These are phyloP conservation scores for Cylindrotheca fusiformis DNA, from an alignment of 108 stramenopile species.

Conservation along the genomic window DNA sequence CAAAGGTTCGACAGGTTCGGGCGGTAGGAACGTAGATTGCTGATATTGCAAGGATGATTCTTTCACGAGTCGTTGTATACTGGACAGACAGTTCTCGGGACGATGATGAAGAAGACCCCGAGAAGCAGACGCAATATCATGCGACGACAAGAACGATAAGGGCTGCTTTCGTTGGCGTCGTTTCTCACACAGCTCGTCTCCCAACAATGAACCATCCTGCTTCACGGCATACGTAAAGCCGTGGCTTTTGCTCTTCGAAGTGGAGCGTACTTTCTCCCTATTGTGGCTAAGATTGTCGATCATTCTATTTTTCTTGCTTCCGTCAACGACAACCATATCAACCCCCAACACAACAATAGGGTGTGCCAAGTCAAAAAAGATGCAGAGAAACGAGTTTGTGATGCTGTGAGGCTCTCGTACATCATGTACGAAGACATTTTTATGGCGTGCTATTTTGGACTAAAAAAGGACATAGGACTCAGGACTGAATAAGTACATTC, in stretches of 20 bases:
- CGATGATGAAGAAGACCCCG: slow-evolving; percentile 1
- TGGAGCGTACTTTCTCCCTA: background rate
- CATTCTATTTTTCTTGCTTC: too few species aligned
- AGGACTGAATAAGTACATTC: too few species aligned
- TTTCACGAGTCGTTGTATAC: background rate
- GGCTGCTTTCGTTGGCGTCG: slow-evolving; percentile 3
- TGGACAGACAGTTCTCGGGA: slow-evolving; percentile 1
- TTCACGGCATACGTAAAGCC: slow-evolving; percentile 40
- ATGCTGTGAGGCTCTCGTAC: too few species aligned
- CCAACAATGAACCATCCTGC: slow-evolving; percentile 25
- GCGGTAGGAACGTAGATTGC: slow-evolving; percentile 4
- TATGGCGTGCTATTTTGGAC: too few species aligned
- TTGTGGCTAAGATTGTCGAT: background rate
- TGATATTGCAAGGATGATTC: background rate
- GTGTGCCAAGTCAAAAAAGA: too few species aligned
- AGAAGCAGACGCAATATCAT: background rate
- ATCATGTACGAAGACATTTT: too few species aligned
- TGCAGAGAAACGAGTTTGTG: too few species aligned
- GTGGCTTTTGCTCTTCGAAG: background rate
- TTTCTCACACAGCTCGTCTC: slow-evolving; percentile 25
- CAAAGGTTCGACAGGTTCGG: background rate
- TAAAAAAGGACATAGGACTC: too few species aligned
- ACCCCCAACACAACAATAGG: too few species aligned
- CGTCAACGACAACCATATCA: too few species aligned
- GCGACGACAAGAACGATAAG: background rate